Base-by-base conservation (phyloP, 768 basidiomycete species). In the Mycena rosella region DNA sequence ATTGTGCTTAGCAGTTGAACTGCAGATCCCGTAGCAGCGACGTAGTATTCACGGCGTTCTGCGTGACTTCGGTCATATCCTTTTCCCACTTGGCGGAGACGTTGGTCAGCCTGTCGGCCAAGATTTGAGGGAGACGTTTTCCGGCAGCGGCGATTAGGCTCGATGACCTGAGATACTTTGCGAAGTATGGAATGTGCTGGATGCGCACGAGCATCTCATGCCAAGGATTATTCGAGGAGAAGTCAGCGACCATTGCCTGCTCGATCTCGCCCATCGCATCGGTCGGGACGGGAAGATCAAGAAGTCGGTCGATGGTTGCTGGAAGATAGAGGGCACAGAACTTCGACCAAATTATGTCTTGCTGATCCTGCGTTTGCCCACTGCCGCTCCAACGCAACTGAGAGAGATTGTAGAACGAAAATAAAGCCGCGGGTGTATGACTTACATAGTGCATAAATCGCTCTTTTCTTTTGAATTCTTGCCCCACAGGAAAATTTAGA, bases 161-260 rank as follows among this genome's bases (percentile, higher is more conserved):
- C 7, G 42, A 36, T 9, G 73, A 75, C 11, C 70, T 36, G 32
- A 74, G 64, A 40, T 74, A 75, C 38, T 74, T 70, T 34, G 51
- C 49, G 8, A 75, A 57, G 42, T 75, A 75, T 14, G 73, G 73
- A 30, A 68, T 47, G 54, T 75, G 70, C 51, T 75, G 74, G 27
- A 74, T 27, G 0, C 48, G 27, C 10, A 72, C 61, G 11, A 75
- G 72, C 52, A 73, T 74, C 27, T 68, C 64, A 24, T 64, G 45
- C 63, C 70, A 75, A 6, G 71, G 64, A 54, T 74, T 75, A 45
- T 60, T 55, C 10, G 29, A 42, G 4, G 42, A 0, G 26, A 71
- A 68, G n/a, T 65, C 67, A 13, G 34, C 20, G 3, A 26, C 3
- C 22, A 63, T 13, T 7, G 51, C 58, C 20, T 9, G 15, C n/a